phyloP scores from a whole-genome alignment of 106 monocot species.

The Dactylorhiza incarnata region DNA sequence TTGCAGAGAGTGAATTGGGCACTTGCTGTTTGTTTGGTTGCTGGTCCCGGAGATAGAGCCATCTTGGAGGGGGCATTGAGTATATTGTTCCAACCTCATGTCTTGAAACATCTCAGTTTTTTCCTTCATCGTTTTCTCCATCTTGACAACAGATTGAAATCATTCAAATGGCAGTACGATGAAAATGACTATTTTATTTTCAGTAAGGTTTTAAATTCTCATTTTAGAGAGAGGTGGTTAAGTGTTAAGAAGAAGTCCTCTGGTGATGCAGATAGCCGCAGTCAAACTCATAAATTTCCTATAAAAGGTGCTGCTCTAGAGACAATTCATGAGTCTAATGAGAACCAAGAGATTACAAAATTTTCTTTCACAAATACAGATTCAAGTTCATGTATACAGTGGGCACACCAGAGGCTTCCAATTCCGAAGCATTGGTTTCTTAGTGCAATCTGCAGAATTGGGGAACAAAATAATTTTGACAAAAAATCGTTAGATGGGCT shows the following conservation, averaged over 20 bases:
- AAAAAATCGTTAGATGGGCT: constrained; percentile 16
- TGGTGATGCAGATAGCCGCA: constrained; percentile 15
- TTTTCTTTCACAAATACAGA: constrained; percentile 11
- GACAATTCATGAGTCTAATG: constrained; percentile 76
- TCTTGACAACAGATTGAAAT: constrained; percentile 18
- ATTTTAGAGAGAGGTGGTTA: constrained; percentile 78
- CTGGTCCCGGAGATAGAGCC: constrained; percentile 47
- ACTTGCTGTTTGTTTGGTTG: constrained; percentile 52
- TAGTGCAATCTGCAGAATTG: constrained; percentile 50
- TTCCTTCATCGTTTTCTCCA: constrained; percentile 33
- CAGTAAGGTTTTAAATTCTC: constrained; percentile 40
- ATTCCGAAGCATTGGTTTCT: constrained; percentile 88
- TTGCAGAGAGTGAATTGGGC: constrained; percentile 47
- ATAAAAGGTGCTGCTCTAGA: constrained; percentile 31
- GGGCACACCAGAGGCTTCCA: constrained; percentile 86
- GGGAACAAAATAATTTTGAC: constrained; percentile 21
- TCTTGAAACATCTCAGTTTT: constrained; percentile 48
- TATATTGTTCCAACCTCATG: constrained; percentile 43
- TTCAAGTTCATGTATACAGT: constrained; percentile 41
- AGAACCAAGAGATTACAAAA: constrained; percentile 16
- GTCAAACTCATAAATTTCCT: not conserved
- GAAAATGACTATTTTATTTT: constrained; percentile 52
- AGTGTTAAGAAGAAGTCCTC: constrained; percentile 53
- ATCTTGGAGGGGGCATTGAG: constrained; percentile 49
- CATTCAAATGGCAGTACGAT: constrained; percentile 33